Conservation (phyloP, 768 basidiomycete species). For the Kwoniella heveanensis region DNA sequence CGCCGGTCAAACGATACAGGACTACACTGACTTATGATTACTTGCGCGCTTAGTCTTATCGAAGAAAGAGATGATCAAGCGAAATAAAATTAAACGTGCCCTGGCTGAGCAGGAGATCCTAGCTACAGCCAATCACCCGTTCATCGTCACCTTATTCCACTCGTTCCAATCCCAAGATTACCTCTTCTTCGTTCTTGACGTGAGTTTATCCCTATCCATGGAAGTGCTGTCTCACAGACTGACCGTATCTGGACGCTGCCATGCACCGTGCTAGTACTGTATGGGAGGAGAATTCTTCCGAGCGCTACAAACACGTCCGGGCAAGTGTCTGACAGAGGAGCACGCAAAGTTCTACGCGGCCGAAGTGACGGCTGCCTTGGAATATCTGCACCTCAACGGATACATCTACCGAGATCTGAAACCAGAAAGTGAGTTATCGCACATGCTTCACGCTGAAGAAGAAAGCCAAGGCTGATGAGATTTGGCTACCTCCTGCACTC, state of each 20-base stretch:
- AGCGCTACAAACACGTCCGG: constrained; percentile 89
- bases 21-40: neutral
- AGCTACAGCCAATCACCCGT: constrained; percentile 97
- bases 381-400: constrained; percentile 98
- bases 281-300: constrained; percentile 99
- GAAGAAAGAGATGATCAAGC: constrained; percentile 99
- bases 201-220: constrained; percentile 12
- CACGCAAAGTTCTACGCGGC: constrained; percentile 97
- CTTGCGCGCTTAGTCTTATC: constrained; percentile 67
- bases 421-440: constrained; percentile 81
- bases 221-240: neutral
- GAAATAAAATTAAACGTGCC: constrained; percentile 98
- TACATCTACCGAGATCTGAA: constrained; percentile 99
- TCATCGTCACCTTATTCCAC: constrained; percentile 98
- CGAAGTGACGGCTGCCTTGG: constrained; percentile 94
- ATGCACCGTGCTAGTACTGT: constrained; percentile 83
- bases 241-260: neutral
- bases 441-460: too few species aligned
- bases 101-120: constrained; percentile 98
- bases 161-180: constrained; percentile 98
- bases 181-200: constrained; percentile 71
- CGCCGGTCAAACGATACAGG: neutral
- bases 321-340: constrained; percentile 95
- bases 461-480: too few species aligned
- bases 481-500: too few species aligned